Percentiles rank a stretch among this genome's conserved stretches.
Conservation (phyloP, 2,329 filamentous ascomycete species). For the Beauveria asiatica region DNA sequence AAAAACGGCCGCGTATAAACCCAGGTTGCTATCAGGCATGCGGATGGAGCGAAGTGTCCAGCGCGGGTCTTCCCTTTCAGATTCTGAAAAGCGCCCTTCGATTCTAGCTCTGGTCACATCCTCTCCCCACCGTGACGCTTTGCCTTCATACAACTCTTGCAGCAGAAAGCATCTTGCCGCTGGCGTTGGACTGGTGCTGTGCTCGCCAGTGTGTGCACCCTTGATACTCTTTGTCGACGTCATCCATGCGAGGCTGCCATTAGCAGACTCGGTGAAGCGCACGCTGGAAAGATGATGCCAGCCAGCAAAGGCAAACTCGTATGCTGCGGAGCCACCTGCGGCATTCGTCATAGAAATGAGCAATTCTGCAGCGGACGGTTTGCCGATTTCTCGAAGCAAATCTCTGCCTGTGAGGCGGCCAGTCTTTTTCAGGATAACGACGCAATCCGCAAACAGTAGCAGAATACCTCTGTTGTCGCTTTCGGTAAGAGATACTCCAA, state of each 20-base stretch:
- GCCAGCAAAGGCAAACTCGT: conserved; percentile 68
- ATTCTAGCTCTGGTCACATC: conserved; percentile 81
- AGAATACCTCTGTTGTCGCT: conserved; percentile 59
- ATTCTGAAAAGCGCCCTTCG: conserved; percentile 74
- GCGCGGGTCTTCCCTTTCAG: conserved; percentile 69
- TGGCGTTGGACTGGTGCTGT: conserved; percentile 34
- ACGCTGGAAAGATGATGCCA: conserved; percentile 62
- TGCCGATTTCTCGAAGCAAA: conserved; percentile 77
- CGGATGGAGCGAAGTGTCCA: conserved; percentile 72
- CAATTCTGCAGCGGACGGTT: conserved; percentile 57
- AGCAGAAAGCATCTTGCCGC: conserved; percentile 64
- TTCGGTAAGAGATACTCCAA: conserved; percentile 34
- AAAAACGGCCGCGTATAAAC: conserved; percentile 59
- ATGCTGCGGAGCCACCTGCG: conserved; percentile 50
- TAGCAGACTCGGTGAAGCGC: conserved; percentile 62
- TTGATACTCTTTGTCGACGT: conserved; percentile 54
- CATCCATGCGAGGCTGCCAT: conserved; percentile 60
- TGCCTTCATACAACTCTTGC: conserved; percentile 68
- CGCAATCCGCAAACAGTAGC: conserved; percentile 73
- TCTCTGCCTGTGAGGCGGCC: conserved; percentile 62
- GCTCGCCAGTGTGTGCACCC: conserved; percentile 39
- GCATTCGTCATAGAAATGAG: conserved; percentile 56
- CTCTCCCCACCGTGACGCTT: conserved; percentile 67
- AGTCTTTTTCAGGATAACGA: conserved; percentile 69
- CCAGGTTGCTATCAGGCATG: conserved; percentile 51